Base-by-base conservation (phyloP, 768 basidiomycete species). In the Podaxis sp. region DNA sequence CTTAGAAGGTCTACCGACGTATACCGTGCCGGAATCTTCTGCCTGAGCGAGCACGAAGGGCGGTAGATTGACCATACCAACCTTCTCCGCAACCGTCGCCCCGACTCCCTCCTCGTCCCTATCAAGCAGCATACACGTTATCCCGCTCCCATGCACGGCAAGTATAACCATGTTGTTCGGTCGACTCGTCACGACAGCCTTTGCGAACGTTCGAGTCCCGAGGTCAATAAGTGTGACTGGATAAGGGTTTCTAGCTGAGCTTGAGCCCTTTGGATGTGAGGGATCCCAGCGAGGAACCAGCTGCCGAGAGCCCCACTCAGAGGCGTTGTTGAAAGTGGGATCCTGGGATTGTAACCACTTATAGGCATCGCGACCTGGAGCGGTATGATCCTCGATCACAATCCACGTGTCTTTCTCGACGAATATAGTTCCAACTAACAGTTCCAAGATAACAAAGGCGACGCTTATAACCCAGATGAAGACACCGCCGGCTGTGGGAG, bases 61-160 rank as follows among this genome's bases (percentile, higher is more conserved):
- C 1, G 70, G 68, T 3, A 71, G 22, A 46, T 68, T 69, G 13
- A 38, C 63, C 69, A 70, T 70, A 12, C 66, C 69, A 15, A 69
- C 68, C 37, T 65, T 58, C 17, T 15, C 29, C 13, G 57, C 51
- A 11, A 63, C 51, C 8, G 54, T 49, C 15, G 54, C 15, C 19
- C 6, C 29, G 1, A 41, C 40, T 9, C 17, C 43, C 49, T 57
- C 61, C 9, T 59, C 52, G 2, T 67, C 55, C 36, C 68, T 66
- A 49, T 65, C 29, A 5, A 70, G 46, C 4, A 70, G 55, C 65
- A 70, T 69, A 46, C 68, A 69, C 1, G 69, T 68, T 13, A 69
- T 61, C 2, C 69, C 69, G 36, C 62, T 63, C 19, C 67, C 67
- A 47, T 68, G 67, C 11, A 68, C 46, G 6, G 67, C 67, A 4